Evolutionary conservation across 1,284 basidiomycete species (phyloP), one percentile per base, ranked within the genome.

Genomic region (Ceratobasidium sp.): DNA sequence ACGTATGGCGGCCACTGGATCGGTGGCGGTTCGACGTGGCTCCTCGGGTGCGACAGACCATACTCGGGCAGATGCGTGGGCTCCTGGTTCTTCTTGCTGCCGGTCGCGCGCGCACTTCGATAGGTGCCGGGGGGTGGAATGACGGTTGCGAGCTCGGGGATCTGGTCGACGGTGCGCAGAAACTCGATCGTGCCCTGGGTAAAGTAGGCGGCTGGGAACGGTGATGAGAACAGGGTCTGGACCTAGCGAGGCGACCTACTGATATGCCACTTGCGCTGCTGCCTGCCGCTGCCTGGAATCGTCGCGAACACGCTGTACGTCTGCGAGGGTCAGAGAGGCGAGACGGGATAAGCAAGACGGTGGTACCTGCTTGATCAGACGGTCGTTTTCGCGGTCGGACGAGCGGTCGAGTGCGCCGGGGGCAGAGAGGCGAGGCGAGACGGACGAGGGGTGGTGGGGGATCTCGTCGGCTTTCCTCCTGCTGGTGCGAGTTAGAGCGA

Each of bases 301-400:
- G 73, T 77, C 40, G 76, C 76, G 56, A 65, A 77, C 43, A 78
- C 78, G 71, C 76, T 77, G 59, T 78, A 78, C 9, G 78, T 78
- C 76, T 73, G 54, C 29, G 25, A 54, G 34, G 4, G 54, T 57
- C 32, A 56, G 67, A n/a, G n/a, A 25, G 56, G 34, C 9, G 32
- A 34, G 32, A 57, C 29, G 15, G 29, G 13, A 8, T 2, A 4
- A 9, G 25, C 4, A 51, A 1, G 17, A 22, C 22, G 2, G 32
- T 17, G 11, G 13, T 57, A 71, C 68, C 68, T 78, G 78, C 67
- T 78, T 78, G 65, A 78, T 76, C 29, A 78, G 71, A 9, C 76
- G 75, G 49, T 78, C 65, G 49, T 76, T 76, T n/a, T 76, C 77
- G 68, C 59, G 29, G 64, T 74, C 70, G 4, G 51, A 65, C 64